Evolutionary conservation across 176 grass and related monocot genomes (phyloP).

Genomic region (Alloteropsis semialata): DNA sequence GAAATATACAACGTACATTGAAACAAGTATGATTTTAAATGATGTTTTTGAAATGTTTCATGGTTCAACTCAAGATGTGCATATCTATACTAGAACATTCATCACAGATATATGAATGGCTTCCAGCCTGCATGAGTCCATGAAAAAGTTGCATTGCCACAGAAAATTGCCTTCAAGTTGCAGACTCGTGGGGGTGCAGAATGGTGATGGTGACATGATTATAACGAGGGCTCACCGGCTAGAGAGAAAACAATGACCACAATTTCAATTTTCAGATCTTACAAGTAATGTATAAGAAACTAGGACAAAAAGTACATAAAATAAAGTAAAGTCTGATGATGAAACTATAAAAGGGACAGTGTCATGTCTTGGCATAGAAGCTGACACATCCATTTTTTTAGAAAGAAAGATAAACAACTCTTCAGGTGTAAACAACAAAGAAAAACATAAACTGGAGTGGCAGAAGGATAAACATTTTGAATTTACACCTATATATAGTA

Average conservation of each 20-base stretch:
- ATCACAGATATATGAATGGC: not conserved
- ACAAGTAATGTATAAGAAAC: not conserved
- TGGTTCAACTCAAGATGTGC: not conserved
- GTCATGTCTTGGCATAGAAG: not conserved
- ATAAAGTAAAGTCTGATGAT: not conserved
- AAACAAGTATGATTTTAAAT: not conserved
- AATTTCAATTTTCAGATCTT: not conserved
- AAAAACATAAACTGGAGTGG: conserved; percentile 3
- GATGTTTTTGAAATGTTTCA: not conserved
- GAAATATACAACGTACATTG: not conserved
- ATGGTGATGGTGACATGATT: not conserved
- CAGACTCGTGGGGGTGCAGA: not conserved
- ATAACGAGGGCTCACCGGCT: not conserved
- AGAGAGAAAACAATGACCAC: not conserved
- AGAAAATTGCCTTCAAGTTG: not conserved
- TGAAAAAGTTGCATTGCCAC: not conserved
- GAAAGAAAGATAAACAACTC: not conserved
- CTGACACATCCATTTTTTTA: not conserved
- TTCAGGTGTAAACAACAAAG: not conserved
- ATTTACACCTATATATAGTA: not conserved
- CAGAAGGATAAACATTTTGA: not conserved
- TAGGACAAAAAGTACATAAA: not conserved
- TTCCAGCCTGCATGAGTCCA: not conserved
- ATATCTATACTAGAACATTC: not conserved
- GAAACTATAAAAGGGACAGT: not conserved